Evolutionary conservation across 345 rosid genomes (phyloP).

Genomic region (Euphorbia pulcherrima): DNA sequence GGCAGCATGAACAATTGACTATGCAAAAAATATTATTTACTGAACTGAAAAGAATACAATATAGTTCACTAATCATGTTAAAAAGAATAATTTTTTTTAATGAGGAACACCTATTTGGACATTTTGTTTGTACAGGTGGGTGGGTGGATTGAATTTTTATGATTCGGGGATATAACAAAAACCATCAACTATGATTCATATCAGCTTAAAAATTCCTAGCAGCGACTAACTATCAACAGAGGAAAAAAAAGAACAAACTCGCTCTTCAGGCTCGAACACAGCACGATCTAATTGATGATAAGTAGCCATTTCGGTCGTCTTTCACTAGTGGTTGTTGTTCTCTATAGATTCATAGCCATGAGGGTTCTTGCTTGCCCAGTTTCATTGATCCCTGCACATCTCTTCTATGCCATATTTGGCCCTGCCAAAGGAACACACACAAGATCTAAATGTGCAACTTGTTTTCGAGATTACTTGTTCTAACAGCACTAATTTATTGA

Average conservation of each 20-base stretch:
- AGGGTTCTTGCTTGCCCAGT: slow-evolving; percentile 93
- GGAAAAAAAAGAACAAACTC: not conserved
- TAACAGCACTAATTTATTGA: not conserved
- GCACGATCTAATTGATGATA: not conserved
- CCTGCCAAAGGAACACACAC: slow-evolving; percentile 38
- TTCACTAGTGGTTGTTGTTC: slow-evolving; percentile 22
- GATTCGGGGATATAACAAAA: not conserved
- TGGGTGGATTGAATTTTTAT: not conserved
- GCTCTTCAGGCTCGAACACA: not conserved
- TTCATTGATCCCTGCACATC: slow-evolving; percentile 95
- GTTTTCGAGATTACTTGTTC: not conserved
- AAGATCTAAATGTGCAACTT: not conserved
- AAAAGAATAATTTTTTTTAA: not conserved
- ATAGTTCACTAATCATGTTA: not conserved
- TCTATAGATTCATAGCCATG: slow-evolving; percentile 68
- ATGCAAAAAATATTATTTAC: slow-evolving; percentile 5
- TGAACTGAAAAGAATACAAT: not conserved
- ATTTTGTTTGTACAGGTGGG: not conserved
- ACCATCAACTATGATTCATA: slow-evolving; percentile 1
- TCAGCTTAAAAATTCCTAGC: slow-evolving; percentile 12
- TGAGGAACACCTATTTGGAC: slow-evolving; percentile 10
- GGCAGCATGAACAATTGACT: not conserved
- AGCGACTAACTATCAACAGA: not conserved
- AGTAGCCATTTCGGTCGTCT: not conserved
- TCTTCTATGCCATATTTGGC: slow-evolving; percentile 79